Conservation (phyloP, 192 early-diverging fungal genomes). For the Lunasporangiospora selenospora region DNA sequence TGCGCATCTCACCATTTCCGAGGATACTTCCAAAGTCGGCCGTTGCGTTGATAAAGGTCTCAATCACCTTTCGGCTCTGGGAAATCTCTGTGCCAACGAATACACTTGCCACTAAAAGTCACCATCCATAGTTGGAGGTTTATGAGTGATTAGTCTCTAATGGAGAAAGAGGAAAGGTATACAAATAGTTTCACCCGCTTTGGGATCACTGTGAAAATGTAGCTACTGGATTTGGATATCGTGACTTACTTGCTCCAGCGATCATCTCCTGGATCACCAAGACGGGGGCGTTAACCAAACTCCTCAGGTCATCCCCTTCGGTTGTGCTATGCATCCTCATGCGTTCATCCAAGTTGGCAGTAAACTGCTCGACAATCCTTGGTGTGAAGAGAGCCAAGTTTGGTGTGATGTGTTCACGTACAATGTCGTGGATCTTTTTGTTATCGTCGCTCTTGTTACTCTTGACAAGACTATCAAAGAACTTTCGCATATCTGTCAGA, state of each 20-base stretch:
- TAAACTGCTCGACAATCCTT: slow-evolving; percentile 26
- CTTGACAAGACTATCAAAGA: slow-evolving; percentile 11
- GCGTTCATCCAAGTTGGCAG: background rate
- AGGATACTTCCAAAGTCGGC: slow-evolving; percentile 25
- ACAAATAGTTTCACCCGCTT: too few species aligned
- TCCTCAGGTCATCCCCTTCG: slow-evolving; percentile 3
- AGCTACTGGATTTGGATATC: too few species aligned
- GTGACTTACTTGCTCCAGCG: slow-evolving; percentile 44
- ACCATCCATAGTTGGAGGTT: too few species aligned
- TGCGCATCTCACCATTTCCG: background rate
- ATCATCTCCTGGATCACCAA: slow-evolving; percentile 45
- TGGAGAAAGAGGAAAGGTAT: too few species aligned
- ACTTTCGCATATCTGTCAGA: slow-evolving; percentile 15
- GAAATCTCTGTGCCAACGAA: slow-evolving; percentile 34
- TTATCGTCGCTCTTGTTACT: slow-evolving; percentile 12
- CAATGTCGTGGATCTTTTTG: slow-evolving; percentile 9
- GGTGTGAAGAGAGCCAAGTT: slow-evolving; percentile 44
- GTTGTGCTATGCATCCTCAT: too few species aligned
- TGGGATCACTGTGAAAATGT: too few species aligned
- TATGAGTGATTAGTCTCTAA: too few species aligned
- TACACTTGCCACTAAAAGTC: slow-evolving; percentile 21
- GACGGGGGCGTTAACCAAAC: slow-evolving; percentile 24
- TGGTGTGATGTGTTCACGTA: slow-evolving; percentile 44
- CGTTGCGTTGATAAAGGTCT: slow-evolving; percentile 26
- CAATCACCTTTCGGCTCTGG: slow-evolving; percentile 16